A percentile compares a stretch with the other conserved stretches of the same genome.
These are phyloP conservation scores for Paraphoma sp. DNA, from an alignment of 2,329 filamentous ascomycete genomes.

Conservation along the genomic window DNA sequence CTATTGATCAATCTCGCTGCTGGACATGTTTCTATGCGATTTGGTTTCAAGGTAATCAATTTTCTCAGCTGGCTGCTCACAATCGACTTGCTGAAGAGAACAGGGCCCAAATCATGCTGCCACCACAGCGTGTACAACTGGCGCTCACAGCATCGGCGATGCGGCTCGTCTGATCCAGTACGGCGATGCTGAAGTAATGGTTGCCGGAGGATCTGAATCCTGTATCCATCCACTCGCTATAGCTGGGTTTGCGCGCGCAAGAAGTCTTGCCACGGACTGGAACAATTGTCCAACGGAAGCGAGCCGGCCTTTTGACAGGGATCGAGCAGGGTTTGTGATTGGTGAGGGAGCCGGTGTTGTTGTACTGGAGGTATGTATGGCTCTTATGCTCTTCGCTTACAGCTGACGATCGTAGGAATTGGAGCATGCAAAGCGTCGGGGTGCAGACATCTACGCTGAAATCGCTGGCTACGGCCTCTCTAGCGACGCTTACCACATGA, in stretches of 20 bases:
- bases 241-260: constrained; percentile 86
- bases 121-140: constrained; percentile 95
- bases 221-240: constrained; percentile 95
- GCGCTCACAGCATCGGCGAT: constrained; percentile 92
- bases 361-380: constrained; percentile 71
- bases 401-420: constrained; percentile 63
- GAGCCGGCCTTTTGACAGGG: constrained; percentile 85
- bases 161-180: constrained; percentile 90
- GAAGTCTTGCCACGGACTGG: constrained; percentile 82
- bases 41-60: constrained; percentile 70
- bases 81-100: constrained; percentile 7
- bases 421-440: constrained; percentile 81
- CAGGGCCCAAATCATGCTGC: constrained; percentile 89
- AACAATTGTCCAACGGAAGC: constrained; percentile 74
- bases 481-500: constrained; percentile 92
- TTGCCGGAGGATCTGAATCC: constrained; percentile 93
- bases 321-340: constrained; percentile 86
- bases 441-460: constrained; percentile 86
- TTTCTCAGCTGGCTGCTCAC: background rate
- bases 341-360: constrained; percentile 89
- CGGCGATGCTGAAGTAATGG: constrained; percentile 92
- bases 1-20: constrained; percentile 94
- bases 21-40: constrained; percentile 91
- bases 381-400: background rate
- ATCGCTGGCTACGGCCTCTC: constrained; percentile 88